A percentile compares a stretch with the other conserved stretches of the same genome.
Evolutionary conservation across 169 alveolate species (phyloP).

Genomic region (Plasmodium berghei): DNA sequence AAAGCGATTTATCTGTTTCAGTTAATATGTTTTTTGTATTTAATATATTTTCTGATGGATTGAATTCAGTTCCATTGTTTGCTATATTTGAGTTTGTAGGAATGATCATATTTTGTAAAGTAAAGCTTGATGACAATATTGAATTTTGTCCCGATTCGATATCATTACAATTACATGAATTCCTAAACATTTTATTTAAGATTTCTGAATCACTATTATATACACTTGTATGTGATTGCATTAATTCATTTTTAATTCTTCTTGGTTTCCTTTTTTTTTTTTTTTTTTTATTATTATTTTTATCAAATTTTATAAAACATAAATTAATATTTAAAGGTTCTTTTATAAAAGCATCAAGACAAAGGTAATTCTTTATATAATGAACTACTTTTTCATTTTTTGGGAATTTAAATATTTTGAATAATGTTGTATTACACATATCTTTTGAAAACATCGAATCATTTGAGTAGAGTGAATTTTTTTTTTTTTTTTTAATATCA

Average conservation of each 20-base stretch:
- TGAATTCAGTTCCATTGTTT: no score
- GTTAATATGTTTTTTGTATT: conserved; percentile 3
- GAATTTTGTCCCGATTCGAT: not conserved
- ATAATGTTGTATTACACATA: conserved; percentile 34
- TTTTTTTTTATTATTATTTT: conserved; percentile 29
- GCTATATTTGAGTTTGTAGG: no score
- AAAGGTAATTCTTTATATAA: conserved; percentile 22
- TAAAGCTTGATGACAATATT: conserved; percentile 20
- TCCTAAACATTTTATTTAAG: not conserved
- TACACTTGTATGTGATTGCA: not conserved
- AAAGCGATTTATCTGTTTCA: conserved; percentile 32
- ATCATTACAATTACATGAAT: conserved; percentile 15
- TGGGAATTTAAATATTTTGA: conserved; percentile 56
- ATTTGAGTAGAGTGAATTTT: conserved; percentile 7
- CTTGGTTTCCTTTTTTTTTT: conserved; percentile 13
- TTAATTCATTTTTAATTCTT: conserved; percentile 5
- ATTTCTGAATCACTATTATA: conserved; percentile 61
- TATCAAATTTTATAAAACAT: conserved; percentile 55
- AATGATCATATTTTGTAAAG: no score
- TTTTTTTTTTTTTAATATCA: not conserved
- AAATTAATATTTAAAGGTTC: conserved; percentile 65
- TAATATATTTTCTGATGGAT: no score
- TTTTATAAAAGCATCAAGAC: conserved; percentile 29
- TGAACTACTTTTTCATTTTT: conserved; percentile 27
- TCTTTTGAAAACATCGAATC: conserved; percentile 67